These are phyloP conservation scores for Sisymbrium altissimum DNA, from an alignment of 345 rosid species.

Conservation along the genomic window DNA sequence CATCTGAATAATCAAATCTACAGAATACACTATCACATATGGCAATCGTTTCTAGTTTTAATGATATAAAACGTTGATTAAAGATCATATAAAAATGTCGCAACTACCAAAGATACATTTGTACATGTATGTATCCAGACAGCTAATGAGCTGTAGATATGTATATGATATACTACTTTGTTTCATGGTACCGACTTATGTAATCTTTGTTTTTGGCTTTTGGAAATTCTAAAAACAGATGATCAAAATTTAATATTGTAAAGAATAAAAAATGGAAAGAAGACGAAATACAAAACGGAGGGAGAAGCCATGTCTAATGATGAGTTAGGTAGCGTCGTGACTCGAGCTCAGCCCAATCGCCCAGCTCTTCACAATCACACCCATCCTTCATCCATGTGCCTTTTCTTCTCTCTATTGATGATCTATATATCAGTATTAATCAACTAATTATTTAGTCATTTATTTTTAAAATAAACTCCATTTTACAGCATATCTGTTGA, in stretches of 20 bases:
- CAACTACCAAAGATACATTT: background rate
- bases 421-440: background rate
- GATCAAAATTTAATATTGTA: background rate
- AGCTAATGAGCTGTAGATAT: conserved; percentile 16
- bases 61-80: background rate
- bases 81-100: conserved; percentile 8
- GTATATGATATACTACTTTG: background rate
- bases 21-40: background rate
- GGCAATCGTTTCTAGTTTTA: background rate
- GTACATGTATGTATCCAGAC: conserved; percentile 20
- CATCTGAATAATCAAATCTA: background rate
- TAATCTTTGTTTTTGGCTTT: conserved; percentile 27
- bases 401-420: background rate
- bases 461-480: background rate
- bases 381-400: conserved; percentile 37
- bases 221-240: background rate
- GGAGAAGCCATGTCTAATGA: conserved; percentile 35
- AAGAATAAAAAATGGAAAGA: background rate
- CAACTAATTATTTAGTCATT: background rate
- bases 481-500: background rate
- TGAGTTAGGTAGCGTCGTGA: conserved; percentile 38
- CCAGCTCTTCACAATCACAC: conserved; percentile 29
- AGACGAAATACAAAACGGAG: background rate
- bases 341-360: conserved; percentile 26
- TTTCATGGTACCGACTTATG: conserved; percentile 34